Base-by-base conservation (phyloP, 2,329 filamentous ascomycete genomes). In the Alternaria brassicae region DNA sequence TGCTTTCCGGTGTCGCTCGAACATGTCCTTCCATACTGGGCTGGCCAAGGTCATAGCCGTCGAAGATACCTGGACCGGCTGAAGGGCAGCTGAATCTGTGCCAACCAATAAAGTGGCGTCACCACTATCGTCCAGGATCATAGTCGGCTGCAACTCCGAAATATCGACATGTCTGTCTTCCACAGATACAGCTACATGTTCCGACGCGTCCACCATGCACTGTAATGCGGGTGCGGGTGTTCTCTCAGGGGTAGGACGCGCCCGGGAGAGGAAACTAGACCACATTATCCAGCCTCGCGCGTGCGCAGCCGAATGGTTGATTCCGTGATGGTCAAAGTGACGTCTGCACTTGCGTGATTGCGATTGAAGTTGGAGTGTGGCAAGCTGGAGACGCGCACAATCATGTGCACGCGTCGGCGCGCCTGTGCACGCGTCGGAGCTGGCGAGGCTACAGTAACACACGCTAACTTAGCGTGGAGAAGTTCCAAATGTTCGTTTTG, bases 11-110 rank as follows among this genome's bases (percentile, higher is more conserved):
- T 52, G 53, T 7, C 44, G 54, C 32, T 55, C 52, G 21, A 70
- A 61, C 63, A 70, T 70, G 6, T 56, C 59, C 23, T 60, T 61
- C 67, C 67, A 71, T 5, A 67, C 60, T 4, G 65, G 60, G 49
- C 69, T 69, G 12, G 61, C 70, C 3, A 61, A 48, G n/a, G 52
- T 53, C 52, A 71, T 62, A 10, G 40, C 56, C 5, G 52, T 48
- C 32, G 53, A 53, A 8, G 66, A 68, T 4, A 59, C 62, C 30
- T 53, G 44, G 36, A 68, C 65, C 15, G 47, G 39, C 48, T 68
- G 60, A 37, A 48, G 44, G 6, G 36, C 49, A 27, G 51, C 54
- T 28, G 50, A 45, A 39, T 50, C 45, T 7, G 53, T 52, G 12
- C 61, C 63, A 19, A 64, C 23, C 23, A 61, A 17, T 13, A 63